Base-by-base conservation (phyloP, 2,329 filamentous ascomycete genomes). In the Leptographium procerum region DNA sequence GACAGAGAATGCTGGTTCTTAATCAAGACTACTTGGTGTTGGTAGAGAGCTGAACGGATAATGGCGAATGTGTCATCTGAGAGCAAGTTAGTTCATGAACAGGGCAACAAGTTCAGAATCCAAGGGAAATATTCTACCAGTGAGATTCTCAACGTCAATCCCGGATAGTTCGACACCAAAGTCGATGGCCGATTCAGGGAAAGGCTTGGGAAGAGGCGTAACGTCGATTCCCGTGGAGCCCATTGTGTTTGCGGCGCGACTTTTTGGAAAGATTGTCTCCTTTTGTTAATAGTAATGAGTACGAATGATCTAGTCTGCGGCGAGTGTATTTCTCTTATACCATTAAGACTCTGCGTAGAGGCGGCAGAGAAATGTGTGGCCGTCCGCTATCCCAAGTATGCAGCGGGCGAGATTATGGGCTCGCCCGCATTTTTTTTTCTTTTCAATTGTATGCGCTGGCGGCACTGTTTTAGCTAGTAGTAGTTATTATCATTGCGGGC, bases 21-120 rank as follows among this genome's bases (percentile, higher is more conserved):
- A 73, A 91, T 79, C 33, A 91, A 77, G 11, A 91, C 74, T 10
- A 91, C 81, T 61, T 87, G 84, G 66, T 87, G 73, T 14, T 73
- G 77, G 74, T 87, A 90, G 5, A 91, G 78, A 0, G 85, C 81
- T 19, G 82, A 70, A 59, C 78, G 80, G 64, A 91, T 83, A 19
- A 77, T 68, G 11, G 77, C 72, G 66, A 89, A 89, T 63, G 87
- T 81, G 61, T 75, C 74, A 63, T 88, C 85, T 81, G 43, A 1
- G 13, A 24, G 33, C 1, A 7, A 61, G n/a, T 59, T 8, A 33
- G 16, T 28, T 16, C 22, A 22, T 11, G 28, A 11, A 50, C 28
- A 31, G n/a, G n/a, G n/a, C 61, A 28, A 31, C 40, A 33, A 29
- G 33, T 55, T 33, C 52, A 1, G 4, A 1, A 43, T 28, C 59